These are phyloP conservation scores for Exidia glandulosa DNA, from an alignment of 768 basidiomycete genomes.

Conservation along the genomic window DNA sequence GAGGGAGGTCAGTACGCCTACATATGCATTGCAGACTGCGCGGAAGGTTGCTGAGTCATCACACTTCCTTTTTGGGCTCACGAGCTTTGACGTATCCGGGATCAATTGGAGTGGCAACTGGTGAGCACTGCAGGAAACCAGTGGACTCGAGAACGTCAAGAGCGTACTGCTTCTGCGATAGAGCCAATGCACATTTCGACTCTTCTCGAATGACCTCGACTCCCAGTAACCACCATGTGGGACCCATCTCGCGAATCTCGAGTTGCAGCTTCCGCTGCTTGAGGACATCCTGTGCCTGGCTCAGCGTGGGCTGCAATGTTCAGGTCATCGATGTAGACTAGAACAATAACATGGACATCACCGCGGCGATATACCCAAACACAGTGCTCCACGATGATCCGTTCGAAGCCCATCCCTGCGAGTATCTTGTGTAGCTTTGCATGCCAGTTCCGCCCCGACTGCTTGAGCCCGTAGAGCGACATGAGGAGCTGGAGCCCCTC, in stretches of 20 bases:
- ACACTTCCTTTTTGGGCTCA: too few species aligned
- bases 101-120: too few species aligned
- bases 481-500: conserved; percentile 13
- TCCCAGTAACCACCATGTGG: conserved; percentile 9
- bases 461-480: conserved; percentile 16
- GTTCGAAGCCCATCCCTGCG: conserved; percentile 5
- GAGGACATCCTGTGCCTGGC: conserved; percentile 17
- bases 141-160: too few species aligned
- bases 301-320: too few species aligned
- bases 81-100: too few species aligned
- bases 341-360: conserved; percentile 16
- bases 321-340: conserved; percentile 23
- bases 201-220: conserved; percentile 8
- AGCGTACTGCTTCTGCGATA: conserved; percentile 11
- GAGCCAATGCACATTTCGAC: neutral
- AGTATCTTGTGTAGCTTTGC: too few species aligned
- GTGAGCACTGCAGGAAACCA: too few species aligned
- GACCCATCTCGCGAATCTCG: conserved; percentile 18
- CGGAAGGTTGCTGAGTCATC: too few species aligned
- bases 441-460: conserved; percentile 14
- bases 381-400: conserved; percentile 15
- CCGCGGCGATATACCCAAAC: conserved; percentile 17
- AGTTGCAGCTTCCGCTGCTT: conserved; percentile 9
- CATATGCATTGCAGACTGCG: too few species aligned
- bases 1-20: too few species aligned